Conservation (phyloP, 805 yeast genomes). For the Zygosaccharomyces bailii region DNA sequence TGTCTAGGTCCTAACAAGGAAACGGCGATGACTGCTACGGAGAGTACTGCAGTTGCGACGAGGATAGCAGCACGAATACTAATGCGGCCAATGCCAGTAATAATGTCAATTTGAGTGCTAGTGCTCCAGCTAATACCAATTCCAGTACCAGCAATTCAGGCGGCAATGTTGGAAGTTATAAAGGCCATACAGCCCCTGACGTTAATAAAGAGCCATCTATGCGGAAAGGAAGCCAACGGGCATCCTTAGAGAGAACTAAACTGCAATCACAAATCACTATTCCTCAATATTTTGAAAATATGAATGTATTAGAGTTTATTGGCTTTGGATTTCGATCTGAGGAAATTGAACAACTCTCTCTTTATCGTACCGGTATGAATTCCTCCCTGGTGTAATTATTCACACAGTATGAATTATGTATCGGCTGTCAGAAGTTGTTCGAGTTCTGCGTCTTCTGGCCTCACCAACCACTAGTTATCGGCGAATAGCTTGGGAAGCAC, state of each 20-base stretch:
- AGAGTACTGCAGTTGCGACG: too few species aligned
- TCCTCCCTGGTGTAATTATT: too few species aligned
- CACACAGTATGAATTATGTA: too few species aligned
- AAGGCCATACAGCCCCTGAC: conserved; percentile 9
- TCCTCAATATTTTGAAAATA: conserved; percentile 1
- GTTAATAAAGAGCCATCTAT: conserved; percentile 1
- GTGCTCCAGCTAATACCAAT: too few species aligned
- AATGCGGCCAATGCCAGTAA: too few species aligned
- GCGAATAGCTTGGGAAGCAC: too few species aligned
- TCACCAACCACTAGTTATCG: conserved; percentile 2
- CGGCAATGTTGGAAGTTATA: neutral
- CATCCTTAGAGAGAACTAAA: conserved; percentile 1
- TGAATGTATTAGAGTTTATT: conserved; percentile 2
- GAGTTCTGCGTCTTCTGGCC: conserved; percentile 2
- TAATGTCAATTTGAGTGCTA: too few species aligned
- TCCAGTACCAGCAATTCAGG: neutral
- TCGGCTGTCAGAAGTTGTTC: too few species aligned
- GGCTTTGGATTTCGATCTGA: conserved; percentile 4
- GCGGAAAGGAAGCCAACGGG: conserved; percentile 5
- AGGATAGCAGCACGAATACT: too few species aligned
- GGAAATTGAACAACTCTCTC: conserved; percentile 1
- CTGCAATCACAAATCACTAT: conserved; percentile 4
- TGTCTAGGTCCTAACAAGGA: too few species aligned
- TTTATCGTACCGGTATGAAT: conserved; percentile 1
- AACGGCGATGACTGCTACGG: too few species aligned